Evolutionary conservation across 176 grass and related monocot species (phyloP).

Genomic region (Rhipidocladum racemiflorum): DNA sequence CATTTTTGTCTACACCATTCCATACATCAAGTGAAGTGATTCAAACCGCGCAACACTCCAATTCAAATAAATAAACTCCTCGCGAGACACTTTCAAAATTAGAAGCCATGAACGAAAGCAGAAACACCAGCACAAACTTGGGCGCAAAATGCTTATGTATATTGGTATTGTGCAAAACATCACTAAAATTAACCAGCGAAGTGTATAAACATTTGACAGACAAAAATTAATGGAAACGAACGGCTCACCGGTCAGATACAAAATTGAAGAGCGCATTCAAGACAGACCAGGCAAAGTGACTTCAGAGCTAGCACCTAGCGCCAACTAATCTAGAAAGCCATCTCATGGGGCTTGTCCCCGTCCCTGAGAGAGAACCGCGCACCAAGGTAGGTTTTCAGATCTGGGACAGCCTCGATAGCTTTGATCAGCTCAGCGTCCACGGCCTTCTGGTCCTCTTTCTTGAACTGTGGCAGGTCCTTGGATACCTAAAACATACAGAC

Average conservation of each 20-base stretch:
- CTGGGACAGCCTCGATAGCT: conserved; percentile 65
- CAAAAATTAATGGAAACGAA: conserved; percentile 31
- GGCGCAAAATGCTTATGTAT: background rate
- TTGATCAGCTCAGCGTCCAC: conserved; percentile 62
- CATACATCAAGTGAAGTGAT: background rate
- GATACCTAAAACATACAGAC: conserved; percentile 38
- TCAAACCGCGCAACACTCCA: background rate
- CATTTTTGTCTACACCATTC: background rate
- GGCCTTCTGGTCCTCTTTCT: conserved; percentile 86
- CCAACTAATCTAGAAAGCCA: conserved; percentile 68
- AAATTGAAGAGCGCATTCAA: conserved; percentile 24
- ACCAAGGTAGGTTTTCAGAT: conserved; percentile 72
- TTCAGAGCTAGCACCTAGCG: background rate
- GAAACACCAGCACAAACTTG: background rate
- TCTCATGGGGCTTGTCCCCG: conserved; percentile 83
- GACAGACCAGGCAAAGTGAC: conserved; percentile 2
- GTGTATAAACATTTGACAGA: conserved; percentile 13
- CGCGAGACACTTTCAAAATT: background rate
- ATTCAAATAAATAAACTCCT: background rate
- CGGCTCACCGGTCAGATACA: conserved; percentile 30
- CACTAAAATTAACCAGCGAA: background rate
- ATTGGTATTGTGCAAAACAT: background rate
- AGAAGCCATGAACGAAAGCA: background rate
- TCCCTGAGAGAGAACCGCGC: conserved; percentile 79
- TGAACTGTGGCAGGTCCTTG: conserved; percentile 58